Evolutionary conservation across 257 asterid species (phyloP).

Genomic region (Ehretia macrophylla): DNA sequence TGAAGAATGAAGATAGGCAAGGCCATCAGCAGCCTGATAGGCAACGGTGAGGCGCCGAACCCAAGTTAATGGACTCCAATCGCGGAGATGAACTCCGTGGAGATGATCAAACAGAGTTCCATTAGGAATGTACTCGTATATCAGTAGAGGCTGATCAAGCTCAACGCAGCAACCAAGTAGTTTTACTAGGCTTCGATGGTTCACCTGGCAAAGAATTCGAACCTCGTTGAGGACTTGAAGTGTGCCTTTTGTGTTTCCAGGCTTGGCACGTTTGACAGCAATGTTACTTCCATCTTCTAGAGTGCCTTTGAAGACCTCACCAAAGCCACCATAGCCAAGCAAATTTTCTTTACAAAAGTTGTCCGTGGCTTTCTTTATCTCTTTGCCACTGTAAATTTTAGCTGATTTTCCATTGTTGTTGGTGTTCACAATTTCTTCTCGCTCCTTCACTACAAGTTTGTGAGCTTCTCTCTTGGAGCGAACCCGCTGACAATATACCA

Average conservation of each 20-base stretch:
- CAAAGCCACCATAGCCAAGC: constrained; percentile 61
- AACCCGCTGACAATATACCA: constrained; percentile 28
- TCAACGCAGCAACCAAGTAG: constrained; percentile 58
- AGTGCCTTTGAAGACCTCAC: constrained; percentile 56
- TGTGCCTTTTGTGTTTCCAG: constrained; percentile 45
- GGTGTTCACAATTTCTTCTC: constrained; percentile 50
- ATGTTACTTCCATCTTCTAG: constrained; percentile 41
- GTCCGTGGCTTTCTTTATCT: constrained; percentile 46
- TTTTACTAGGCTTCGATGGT: constrained; percentile 47
- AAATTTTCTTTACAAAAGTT: constrained; percentile 44
- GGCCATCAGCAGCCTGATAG: constrained; percentile 40
- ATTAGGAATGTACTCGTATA: constrained; percentile 42
- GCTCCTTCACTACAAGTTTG: constrained; percentile 36
- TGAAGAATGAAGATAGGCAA: constrained; percentile 55
- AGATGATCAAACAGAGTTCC: constrained; percentile 56
- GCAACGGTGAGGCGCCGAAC: constrained; percentile 39
- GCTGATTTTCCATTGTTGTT: constrained; percentile 50
- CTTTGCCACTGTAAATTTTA: constrained; percentile 48
- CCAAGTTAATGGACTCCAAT: constrained; percentile 37
- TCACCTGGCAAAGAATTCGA: constrained; percentile 48
- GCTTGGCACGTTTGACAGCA: constrained; percentile 62
- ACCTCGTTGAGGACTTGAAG: constrained; percentile 57
- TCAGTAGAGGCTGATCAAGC: constrained; percentile 48
- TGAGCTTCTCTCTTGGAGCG: constrained; percentile 14
- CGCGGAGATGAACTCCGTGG: constrained; percentile 25